A percentile compares a stretch with the other conserved stretches of the same genome.
These are phyloP conservation scores for Thielaviopsis punctulata DNA, from an alignment of 2,329 filamentous ascomycete genomes.

Conservation along the genomic window DNA sequence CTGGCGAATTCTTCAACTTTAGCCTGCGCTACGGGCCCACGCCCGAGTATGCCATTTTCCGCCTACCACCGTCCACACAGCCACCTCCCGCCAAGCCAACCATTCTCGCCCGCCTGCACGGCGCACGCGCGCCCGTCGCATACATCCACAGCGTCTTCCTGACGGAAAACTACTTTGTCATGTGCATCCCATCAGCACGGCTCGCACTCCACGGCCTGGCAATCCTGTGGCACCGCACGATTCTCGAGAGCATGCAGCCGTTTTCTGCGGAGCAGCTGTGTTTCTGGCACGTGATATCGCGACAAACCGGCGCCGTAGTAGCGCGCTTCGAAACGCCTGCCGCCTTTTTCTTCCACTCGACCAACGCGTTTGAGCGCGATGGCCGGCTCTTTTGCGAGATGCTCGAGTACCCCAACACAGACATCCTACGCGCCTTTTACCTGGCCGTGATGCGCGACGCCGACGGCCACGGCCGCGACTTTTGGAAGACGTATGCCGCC, in stretches of 20 bases:
- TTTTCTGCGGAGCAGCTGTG: conserved; percentile 41
- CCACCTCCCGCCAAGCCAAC: conserved; percentile 42
- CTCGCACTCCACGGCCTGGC: conserved; percentile 38
- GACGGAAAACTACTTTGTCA: conserved; percentile 49
- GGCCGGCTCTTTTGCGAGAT: conserved; percentile 44
- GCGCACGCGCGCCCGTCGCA: conserved; percentile 33
- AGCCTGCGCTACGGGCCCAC: conserved; percentile 48
- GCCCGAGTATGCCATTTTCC: conserved; percentile 52
- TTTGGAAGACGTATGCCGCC: conserved; percentile 24
- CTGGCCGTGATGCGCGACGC: conserved; percentile 47
- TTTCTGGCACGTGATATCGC: conserved; percentile 61
- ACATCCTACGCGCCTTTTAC: conserved; percentile 51
- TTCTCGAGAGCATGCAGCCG: conserved; percentile 48
- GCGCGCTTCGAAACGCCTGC: conserved; percentile 49
- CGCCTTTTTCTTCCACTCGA: conserved; percentile 63
- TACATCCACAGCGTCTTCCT: conserved; percentile 78
- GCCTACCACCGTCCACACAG: conserved; percentile 40
- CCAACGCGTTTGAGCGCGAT: conserved; percentile 58
- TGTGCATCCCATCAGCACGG: conserved; percentile 56
- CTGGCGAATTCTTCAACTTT: conserved; percentile 65
- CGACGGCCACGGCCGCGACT: conserved; percentile 26
- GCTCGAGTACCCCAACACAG: conserved; percentile 42
- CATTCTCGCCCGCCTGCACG: conserved; percentile 50
- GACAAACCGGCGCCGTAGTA: conserved; percentile 45
- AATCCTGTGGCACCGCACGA: conserved; percentile 46